These are phyloP conservation scores for Stentor roeselii DNA, from an alignment of 73 alveolate species.

Conservation along the genomic window DNA sequence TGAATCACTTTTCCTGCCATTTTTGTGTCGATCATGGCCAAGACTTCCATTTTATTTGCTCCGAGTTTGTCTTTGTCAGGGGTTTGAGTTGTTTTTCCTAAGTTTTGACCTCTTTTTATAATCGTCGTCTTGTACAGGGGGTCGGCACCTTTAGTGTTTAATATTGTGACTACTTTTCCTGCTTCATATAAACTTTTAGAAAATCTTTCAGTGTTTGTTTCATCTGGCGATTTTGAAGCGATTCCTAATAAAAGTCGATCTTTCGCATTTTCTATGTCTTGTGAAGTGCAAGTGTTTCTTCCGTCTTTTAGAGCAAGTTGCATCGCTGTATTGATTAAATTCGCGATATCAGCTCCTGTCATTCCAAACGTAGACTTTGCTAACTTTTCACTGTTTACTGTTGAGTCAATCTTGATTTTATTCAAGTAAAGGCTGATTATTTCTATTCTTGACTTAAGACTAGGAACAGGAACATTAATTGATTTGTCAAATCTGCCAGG, in stretches of 20 bases:
- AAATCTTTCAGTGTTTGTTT: slow-evolving; percentile 67
- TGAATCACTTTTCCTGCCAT: slow-evolving; percentile 90
- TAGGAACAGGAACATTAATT: slow-evolving; percentile 97
- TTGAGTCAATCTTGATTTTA: slow-evolving; percentile 95
- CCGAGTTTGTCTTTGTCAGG: slow-evolving; percentile 72
- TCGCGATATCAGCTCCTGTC: slow-evolving; percentile 98
- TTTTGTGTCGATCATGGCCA: slow-evolving; percentile 82
- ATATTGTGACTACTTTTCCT: slow-evolving; percentile 79
- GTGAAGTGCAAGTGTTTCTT: slow-evolving; percentile 51
- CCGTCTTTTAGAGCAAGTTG: slow-evolving; percentile 66
- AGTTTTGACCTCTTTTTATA: slow-evolving; percentile 79
- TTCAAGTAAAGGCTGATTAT: slow-evolving; percentile 87
- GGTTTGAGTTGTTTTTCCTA: slow-evolving; percentile 76
- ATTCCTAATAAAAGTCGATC: slow-evolving; percentile 86
- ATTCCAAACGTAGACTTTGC: slow-evolving; percentile 91
- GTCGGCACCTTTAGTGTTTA: slow-evolving; percentile 82
- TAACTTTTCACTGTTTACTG: slow-evolving; percentile 88
- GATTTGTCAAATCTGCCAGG: slow-evolving; percentile 96
- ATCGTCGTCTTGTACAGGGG: slow-evolving; percentile 81
- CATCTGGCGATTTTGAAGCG: slow-evolving; percentile 61
- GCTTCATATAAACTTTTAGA: slow-evolving; percentile 83
- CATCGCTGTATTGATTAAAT: slow-evolving; percentile 75
- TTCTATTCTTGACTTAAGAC: slow-evolving; percentile 88
- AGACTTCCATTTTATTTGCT: slow-evolving; percentile 47
- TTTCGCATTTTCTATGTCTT: slow-evolving; percentile 75